Evolutionary conservation across 805 yeast genomes (phyloP).

Genomic region (Sugiyamaella qingdaonensis): DNA sequence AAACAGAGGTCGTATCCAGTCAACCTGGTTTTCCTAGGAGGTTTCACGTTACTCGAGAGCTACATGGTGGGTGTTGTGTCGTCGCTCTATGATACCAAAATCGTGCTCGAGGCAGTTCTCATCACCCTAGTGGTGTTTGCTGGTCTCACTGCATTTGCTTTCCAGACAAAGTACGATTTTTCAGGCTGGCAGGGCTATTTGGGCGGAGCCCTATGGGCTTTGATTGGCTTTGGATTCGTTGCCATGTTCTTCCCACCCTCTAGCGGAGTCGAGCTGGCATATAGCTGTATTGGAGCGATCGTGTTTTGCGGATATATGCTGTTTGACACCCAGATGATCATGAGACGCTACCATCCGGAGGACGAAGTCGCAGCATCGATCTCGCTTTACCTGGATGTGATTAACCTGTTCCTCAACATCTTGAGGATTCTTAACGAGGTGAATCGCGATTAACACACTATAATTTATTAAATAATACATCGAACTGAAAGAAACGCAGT

Average conservation of each 20-base stretch:
- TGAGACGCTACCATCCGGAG: constrained; percentile 72
- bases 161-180: constrained; percentile 74
- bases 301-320: constrained; percentile 68
- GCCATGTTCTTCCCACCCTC: constrained; percentile 60
- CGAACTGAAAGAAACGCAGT: too few relatives aligned
- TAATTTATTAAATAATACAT: neutral
- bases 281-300: constrained; percentile 69
- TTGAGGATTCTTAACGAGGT: constrained; percentile 52
- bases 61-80: constrained; percentile 67
- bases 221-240: constrained; percentile 70
- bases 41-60: constrained; percentile 73
- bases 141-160: constrained; percentile 74
- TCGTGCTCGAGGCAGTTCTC: constrained; percentile 65
- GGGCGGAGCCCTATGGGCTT: constrained; percentile 54
- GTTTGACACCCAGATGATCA: constrained; percentile 75
- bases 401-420: constrained; percentile 75
- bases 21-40: constrained; percentile 54
- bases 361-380: constrained; percentile 83
- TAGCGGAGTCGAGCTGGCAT: constrained; percentile 56
- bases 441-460: constrained; percentile 3
- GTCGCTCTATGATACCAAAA: constrained; percentile 54
- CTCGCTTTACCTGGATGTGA: constrained; percentile 71
- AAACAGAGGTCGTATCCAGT: constrained; percentile 67
- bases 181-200: constrained; percentile 60
- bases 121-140: constrained; percentile 66